Evolutionary conservation across 371 early-diverging fungal genomes (phyloP).

Genomic region (Lichtheimia corymbifera): DNA sequence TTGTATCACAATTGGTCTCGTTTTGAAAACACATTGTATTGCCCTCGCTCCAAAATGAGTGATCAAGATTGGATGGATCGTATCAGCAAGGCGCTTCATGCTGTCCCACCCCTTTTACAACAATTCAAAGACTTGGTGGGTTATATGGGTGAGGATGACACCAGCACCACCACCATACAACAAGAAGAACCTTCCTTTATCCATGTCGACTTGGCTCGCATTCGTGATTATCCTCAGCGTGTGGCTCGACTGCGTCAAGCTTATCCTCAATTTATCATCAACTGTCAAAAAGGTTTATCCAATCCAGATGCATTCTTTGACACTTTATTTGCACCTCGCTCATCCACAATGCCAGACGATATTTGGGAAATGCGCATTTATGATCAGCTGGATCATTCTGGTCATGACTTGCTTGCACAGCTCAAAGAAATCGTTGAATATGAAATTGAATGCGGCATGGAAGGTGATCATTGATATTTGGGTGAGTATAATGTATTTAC

Average conservation of each 20-base stretch:
- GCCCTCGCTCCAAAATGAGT: conserved; percentile 25
- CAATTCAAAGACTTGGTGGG: conserved; percentile 49
- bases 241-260: conserved; percentile 32
- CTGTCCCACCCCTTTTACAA: conserved; percentile 25
- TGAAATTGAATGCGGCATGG: conserved; percentile 46
- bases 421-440: conserved; percentile 61
- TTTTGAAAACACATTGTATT: conserved; percentile 40
- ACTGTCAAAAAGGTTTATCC: conserved; percentile 29
- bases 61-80: conserved; percentile 44
- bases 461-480: conserved; percentile 5
- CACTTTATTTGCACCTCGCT: conserved; percentile 20
- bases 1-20: conserved; percentile 32
- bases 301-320: conserved; percentile 18
- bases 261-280: conserved; percentile 65
- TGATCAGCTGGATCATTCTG: conserved; percentile 32
- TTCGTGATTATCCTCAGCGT: conserved; percentile 38
- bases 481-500: conserved; percentile 1
- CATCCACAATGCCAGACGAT: conserved; percentile 29
- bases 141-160: conserved; percentile 23
- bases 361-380: conserved; percentile 49
- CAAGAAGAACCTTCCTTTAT: conserved; percentile 28
- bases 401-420: conserved; percentile 52
- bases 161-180: neutral
- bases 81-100: conserved; percentile 26
- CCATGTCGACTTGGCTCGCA: conserved; percentile 42